phyloP scores from a whole-genome alignment of 257 asterid species.

The Plectranthus barbatus region DNA sequence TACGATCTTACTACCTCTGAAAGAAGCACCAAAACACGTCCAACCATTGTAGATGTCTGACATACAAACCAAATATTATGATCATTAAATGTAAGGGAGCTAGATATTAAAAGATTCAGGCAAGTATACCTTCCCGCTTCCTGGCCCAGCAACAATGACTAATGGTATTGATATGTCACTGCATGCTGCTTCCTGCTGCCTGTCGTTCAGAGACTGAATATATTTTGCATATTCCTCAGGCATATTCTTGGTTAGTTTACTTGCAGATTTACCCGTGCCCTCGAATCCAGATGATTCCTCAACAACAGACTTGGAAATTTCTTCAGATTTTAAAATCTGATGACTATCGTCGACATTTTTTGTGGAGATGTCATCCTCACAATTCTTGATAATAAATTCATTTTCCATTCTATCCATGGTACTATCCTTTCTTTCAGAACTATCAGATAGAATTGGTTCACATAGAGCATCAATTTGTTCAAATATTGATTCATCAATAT shows the following conservation, averaged over 20 bases:
- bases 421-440: constrained; percentile 25
- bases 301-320: constrained; percentile 17
- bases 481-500: constrained; percentile 66
- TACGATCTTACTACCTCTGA: constrained; percentile 40
- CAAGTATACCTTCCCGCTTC: constrained; percentile 86
- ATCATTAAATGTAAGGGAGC: constrained; percentile 12
- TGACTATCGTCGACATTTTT: constrained; percentile 15
- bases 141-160: constrained; percentile 97
- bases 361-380: constrained; percentile 24
- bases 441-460: constrained; percentile 37
- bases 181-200: constrained; percentile 95
- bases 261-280: constrained; percentile 19
- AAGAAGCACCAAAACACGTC: constrained; percentile 82
- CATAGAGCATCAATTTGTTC: constrained; percentile 78
- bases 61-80: constrained; percentile 25
- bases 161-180: constrained; percentile 72
- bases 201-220: constrained; percentile 62
- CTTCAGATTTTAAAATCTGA: constrained; percentile 24
- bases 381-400: constrained; percentile 19
- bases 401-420: constrained; percentile 16
- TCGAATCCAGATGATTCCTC: constrained; percentile 22
- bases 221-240: constrained; percentile 72
- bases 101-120: constrained; percentile 6
- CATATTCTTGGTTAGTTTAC: constrained; percentile 35
- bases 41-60: constrained; percentile 99